These are phyloP conservation scores for Kandelia obovata DNA, from an alignment of 345 rosid species.

Conservation along the genomic window DNA sequence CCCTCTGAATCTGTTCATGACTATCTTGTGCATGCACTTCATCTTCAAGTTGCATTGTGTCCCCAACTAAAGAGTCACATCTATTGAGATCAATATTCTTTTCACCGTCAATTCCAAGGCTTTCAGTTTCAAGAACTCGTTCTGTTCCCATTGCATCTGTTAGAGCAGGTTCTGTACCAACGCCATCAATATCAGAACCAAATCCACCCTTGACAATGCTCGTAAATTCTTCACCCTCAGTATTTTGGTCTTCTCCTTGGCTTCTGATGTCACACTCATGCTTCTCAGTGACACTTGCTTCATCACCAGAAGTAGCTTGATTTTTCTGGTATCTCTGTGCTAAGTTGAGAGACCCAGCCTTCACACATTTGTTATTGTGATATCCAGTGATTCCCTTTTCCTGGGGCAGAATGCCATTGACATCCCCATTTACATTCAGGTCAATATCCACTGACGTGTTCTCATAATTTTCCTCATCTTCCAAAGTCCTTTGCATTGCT, in stretches of 20 bases:
- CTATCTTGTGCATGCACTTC: constrained; percentile 50
- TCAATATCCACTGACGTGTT: constrained; percentile 68
- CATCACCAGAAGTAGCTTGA: constrained; percentile 53
- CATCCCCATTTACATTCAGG: constrained; percentile 35
- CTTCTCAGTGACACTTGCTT: constrained; percentile 75
- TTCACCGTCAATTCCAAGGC: constrained; percentile 45
- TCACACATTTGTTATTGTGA: constrained; percentile 29
- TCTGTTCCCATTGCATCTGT: constrained; percentile 71
- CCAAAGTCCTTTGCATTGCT: constrained; percentile 87
- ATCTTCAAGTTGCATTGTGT: constrained; percentile 79
- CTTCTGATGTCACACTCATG: constrained; percentile 76
- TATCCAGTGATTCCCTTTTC: constrained; percentile 32
- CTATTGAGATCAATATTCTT: constrained; percentile 38
- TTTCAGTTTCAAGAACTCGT: constrained; percentile 74
- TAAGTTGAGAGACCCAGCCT: constrained; percentile 53
- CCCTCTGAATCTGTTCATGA: constrained; percentile 32
- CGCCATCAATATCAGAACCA: constrained; percentile 77
- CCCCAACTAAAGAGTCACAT: constrained; percentile 44
- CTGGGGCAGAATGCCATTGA: constrained; percentile 21
- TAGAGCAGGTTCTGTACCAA: constrained; percentile 47
- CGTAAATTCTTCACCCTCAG: constrained; percentile 68
- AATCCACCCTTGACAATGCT: constrained; percentile 61
- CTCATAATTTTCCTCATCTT: constrained; percentile 88
- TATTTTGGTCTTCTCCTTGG: constrained; percentile 65
- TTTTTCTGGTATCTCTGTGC: constrained; percentile 37